Conservation (phyloP, 1,284 basidiomycete genomes). For the Malassezia furfur region DNA sequence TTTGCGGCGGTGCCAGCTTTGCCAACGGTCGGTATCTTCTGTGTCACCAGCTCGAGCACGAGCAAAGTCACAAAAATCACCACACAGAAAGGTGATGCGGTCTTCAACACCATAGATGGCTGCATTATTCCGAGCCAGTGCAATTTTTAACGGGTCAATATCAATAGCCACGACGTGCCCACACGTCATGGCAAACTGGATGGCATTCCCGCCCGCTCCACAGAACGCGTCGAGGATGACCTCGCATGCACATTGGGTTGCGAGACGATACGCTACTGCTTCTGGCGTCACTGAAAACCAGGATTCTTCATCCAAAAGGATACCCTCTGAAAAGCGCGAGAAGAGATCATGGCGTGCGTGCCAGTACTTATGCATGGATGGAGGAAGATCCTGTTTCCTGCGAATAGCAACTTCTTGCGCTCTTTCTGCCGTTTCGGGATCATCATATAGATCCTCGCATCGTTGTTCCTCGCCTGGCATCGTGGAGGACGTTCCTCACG, state of each 20-base stretch:
- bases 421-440: too few relatives aligned
- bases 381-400: conserved; percentile 10
- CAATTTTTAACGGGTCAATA: conserved; percentile 68
- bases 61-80: conserved; percentile 76
- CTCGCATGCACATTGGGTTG: conserved; percentile 61
- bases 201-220: conserved; percentile 93
- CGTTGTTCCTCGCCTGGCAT: too few relatives aligned
- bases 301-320: conserved; percentile 65
- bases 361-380: conserved; percentile 30
- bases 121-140: conserved; percentile 73
- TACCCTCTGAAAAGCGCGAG: conserved; percentile 30
- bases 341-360: conserved; percentile 28
- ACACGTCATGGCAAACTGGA: conserved; percentile 91
- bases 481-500: too few relatives aligned
- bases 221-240: conserved; percentile 81
- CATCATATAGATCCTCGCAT: too few relatives aligned
- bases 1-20: conserved; percentile 15
- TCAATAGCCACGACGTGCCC: conserved; percentile 79
- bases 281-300: conserved; percentile 98
- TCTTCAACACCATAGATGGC: conserved; percentile 86
- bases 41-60: conserved; percentile 2
- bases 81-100: conserved; percentile 83
- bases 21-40: conserved; percentile 18
- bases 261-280: conserved; percentile 77
- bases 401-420: background rate